These are phyloP conservation scores for Camellia japonica DNA, from an alignment of 148 eudicot species.

Conservation along the genomic window DNA sequence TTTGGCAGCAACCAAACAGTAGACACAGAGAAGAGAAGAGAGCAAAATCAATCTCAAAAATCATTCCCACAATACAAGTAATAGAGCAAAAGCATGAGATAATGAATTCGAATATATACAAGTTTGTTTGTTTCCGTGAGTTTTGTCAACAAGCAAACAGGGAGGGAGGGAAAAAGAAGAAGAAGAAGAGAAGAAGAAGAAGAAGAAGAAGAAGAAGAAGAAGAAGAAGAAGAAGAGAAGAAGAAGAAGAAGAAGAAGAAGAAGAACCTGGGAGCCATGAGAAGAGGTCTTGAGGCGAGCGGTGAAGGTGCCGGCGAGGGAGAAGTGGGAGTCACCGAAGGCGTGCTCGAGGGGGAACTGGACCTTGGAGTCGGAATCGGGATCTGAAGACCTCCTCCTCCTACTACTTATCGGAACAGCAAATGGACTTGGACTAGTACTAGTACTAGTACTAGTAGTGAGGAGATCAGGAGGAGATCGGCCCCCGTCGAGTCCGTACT, in stretches of 20 bases:
- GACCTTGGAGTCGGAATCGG: slow-evolving; percentile 72
- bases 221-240: not conserved
- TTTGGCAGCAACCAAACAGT: not conserved
- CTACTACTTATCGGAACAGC: too few relatives aligned
- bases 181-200: not conserved
- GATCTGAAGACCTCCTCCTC: slow-evolving; percentile 50
- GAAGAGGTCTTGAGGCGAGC: slow-evolving; percentile 84
- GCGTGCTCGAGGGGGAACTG: slow-evolving; percentile 80
- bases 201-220: slow-evolving; percentile 13
- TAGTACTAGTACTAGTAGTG: not conserved
- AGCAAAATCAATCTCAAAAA: not conserved
- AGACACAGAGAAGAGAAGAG: not conserved
- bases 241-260: not conserved
- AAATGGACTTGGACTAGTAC: too few relatives aligned
- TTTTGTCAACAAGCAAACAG: not conserved
- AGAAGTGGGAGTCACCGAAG: slow-evolving; percentile 78
- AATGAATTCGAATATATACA: not conserved
- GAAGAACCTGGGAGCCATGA: slow-evolving; percentile 75
- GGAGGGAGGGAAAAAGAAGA: not conserved
- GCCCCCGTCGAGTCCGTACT: slow-evolving; percentile 58
- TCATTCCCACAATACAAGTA: not conserved
- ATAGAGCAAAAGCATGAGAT: not conserved
- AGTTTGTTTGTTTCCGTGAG: not conserved
- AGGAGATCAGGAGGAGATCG: slow-evolving; percentile 31
- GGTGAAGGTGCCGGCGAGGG: slow-evolving; percentile 72